Conservation (phyloP, 2,329 filamentous ascomycete species). For the Thelonectria rubi region DNA sequence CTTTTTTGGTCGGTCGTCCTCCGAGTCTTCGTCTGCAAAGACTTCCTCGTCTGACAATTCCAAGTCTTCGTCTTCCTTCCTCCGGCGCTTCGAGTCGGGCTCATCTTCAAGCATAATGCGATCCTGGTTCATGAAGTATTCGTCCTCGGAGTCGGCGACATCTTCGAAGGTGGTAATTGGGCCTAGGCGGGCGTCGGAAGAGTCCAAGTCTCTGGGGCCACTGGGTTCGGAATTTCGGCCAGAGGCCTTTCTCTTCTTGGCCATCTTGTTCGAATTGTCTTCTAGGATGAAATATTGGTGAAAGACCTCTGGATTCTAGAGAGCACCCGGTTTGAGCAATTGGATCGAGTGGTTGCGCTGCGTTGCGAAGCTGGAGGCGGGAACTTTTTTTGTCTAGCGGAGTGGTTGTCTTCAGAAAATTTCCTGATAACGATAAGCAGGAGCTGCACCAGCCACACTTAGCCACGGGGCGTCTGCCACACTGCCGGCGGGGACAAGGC, state of each 20-base stretch:
- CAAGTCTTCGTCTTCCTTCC: constrained; percentile 75
- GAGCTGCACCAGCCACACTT: neutral
- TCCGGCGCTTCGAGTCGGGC: constrained; percentile 79
- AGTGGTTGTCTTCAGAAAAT: constrained; percentile 16
- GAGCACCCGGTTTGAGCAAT: constrained; percentile 2
- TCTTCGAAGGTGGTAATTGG: constrained; percentile 76
- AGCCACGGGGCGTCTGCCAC: constrained; percentile 3
- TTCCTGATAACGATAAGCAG: constrained; percentile 25
- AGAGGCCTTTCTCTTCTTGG: constrained; percentile 76
- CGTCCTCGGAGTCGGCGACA: constrained; percentile 92
- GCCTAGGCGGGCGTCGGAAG: constrained; percentile 68
- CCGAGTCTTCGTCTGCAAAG: constrained; percentile 57
- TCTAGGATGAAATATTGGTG: neutral
- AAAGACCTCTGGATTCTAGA: neutral
- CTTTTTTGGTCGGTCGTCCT: constrained; percentile 49
- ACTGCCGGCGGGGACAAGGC: neutral
- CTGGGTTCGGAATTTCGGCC: constrained; percentile 55
- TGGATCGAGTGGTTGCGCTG: neutral
- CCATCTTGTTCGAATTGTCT: constrained; percentile 57
- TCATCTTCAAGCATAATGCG: constrained; percentile 86
- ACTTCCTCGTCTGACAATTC: constrained; percentile 72
- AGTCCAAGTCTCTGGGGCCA: constrained; percentile 64
- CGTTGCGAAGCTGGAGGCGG: neutral
- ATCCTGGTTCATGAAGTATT: constrained; percentile 88
- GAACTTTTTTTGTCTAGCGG: constrained; percentile 21